Conservation (phyloP, 179 eudicot species). For the Sideroxylon spinosum region DNA sequence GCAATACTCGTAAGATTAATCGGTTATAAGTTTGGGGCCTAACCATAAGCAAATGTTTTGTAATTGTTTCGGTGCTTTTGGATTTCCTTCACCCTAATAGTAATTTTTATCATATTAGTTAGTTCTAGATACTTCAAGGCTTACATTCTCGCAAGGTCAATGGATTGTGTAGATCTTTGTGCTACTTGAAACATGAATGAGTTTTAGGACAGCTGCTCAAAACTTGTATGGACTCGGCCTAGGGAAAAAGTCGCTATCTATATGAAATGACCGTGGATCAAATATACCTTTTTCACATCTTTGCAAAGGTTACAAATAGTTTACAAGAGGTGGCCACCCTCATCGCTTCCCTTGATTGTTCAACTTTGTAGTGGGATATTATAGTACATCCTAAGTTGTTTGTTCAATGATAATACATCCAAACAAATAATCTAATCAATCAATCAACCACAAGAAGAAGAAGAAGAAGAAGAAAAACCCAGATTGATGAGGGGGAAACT, state of each 20-base stretch:
- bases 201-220: neutral
- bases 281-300: neutral
- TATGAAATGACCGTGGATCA: constrained; percentile 8
- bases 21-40: neutral
- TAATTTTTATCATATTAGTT: neutral
- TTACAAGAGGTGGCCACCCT: neutral
- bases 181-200: neutral
- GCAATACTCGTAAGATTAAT: neutral
- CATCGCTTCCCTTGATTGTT: too few relatives aligned
- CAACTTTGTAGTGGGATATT: too few relatives aligned
- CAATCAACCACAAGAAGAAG: too few relatives aligned
- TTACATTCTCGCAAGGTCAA: neutral
- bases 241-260: neutral
- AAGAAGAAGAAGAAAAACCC: too few relatives aligned
- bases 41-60: neutral
- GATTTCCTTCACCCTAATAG: neutral
- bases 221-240: neutral
- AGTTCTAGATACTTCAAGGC: neutral
- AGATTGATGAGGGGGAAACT: too few relatives aligned
- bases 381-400: too few relatives aligned
- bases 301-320: neutral
- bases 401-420: too few relatives aligned
- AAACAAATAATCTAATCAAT: too few relatives aligned
- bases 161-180: neutral
- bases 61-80: neutral